Evolutionary conservation across 208 protist genomes (phyloP), one percentile per base, ranked within the genome.

Genomic region (Leishmania mexicana): DNA sequence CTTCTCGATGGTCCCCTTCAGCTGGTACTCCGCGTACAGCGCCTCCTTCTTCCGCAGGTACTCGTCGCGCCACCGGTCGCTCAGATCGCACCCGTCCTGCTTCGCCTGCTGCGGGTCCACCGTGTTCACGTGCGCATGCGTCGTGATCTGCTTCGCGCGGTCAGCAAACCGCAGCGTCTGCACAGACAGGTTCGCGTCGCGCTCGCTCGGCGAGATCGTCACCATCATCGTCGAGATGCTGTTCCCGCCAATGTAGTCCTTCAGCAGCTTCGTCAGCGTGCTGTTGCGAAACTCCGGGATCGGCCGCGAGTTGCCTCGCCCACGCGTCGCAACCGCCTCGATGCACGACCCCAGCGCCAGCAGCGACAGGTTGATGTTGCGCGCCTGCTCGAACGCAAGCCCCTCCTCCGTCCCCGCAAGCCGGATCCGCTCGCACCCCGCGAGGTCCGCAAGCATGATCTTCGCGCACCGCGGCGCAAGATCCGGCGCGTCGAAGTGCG

Each of bases 141-240:
- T 93, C 21, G 84, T 88, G 53, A 97, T 93, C 83, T 96, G 89
- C 85, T 95, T 97, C 70, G 95, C 95, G 75, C 93, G 88, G 81
- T 97, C 95, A 42, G 92, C 95, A 60, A 96, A 96, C 76, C 93
- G 93, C 54, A 97, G 90, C 60, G 95, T 91, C 83, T 97, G 95
- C 75, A 95, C 90, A 35, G 92, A 93, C 67, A 95, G 90, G 81
- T 94, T 89, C 19, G 95, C 87, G 76, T 96, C 93, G 70, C 94
- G 88, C 85, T 97, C 94, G 79, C 86, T 73, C 40, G 97, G 87
- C 0, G 94, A 97, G 7, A 98, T 87, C 19, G 93, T 98, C 24
- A 98, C 96, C 28, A 99, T 76, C 95, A 99, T 98, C 1, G 98
- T 81, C 89, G 95, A 92, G 83, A 98, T 99, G 5, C 85, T 85